phyloP scores from a whole-genome alignment of 2,329 filamentous ascomycete genomes.

The Cordyceps cateniannulata region DNA sequence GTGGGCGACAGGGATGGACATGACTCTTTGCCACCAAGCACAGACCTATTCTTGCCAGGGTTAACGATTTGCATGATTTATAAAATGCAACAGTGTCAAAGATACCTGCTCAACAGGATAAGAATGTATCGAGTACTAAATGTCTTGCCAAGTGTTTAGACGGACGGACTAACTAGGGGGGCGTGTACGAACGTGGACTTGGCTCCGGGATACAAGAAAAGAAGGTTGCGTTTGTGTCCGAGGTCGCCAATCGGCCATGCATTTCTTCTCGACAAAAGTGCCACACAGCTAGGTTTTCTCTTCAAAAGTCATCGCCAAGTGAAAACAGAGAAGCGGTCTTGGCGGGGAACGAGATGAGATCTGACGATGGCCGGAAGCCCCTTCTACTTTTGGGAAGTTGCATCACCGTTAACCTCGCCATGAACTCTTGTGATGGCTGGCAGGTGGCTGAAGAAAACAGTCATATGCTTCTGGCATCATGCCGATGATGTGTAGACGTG shows the following conservation, averaged over 20 bases:
- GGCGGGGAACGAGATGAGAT: neutral
- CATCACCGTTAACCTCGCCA: neutral
- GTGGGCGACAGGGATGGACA: neutral
- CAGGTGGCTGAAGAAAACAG: neutral
- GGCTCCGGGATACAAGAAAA: neutral
- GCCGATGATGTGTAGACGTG: neutral
- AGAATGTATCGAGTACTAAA: conserved; percentile 7
- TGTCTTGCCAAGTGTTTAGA: conserved; percentile 4
- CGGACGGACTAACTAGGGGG: neutral
- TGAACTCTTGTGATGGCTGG: neutral
- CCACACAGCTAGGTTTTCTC: neutral
- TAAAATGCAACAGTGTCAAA: neutral
- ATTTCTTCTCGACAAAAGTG: neutral
- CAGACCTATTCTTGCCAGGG: no score
- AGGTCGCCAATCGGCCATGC: neutral
- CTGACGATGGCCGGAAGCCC: neutral
- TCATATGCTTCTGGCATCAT: neutral
- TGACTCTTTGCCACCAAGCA: neutral
- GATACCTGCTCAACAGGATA: neutral
- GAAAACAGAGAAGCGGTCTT: neutral
- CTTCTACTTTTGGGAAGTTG: neutral
- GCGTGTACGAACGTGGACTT: neutral
- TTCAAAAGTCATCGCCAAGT: neutral
- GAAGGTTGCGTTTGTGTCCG: conserved; percentile 2
- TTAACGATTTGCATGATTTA: neutral